Base-by-base conservation (phyloP, 2,329 filamentous ascomycete species). In the Nigrospora osmanthi region DNA sequence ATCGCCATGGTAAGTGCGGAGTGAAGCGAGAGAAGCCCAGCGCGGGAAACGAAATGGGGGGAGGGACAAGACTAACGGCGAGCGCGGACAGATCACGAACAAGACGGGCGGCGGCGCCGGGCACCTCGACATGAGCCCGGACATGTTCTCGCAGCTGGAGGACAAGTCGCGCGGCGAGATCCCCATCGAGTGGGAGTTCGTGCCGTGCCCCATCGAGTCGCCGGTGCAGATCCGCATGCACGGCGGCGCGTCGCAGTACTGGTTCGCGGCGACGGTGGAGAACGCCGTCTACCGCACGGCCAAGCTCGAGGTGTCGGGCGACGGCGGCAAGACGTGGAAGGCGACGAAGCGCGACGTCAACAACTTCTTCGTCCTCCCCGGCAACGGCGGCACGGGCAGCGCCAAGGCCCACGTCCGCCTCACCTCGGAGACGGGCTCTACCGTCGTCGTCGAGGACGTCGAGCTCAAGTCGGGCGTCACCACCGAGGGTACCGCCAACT, bases 231-330 rank as follows among this genome's bases (percentile, higher is more conserved):
- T 52, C 14, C 50, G 49, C 35, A 48, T 52, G 35, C 50, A 52
- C 42, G 35, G 38, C 34, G 50, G 49, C 36, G 40, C 50, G 12
- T 51, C 45, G 31, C 42, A 49, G 43, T 51, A 45, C 38, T 51
- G 50, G 50, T 52, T 52, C 23, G 50, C 50, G 6, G 45, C 46
- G 42, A 52, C 47, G n/a, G 43, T 52, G 12, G 49, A 52, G 47
- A 52, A 52, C 39, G 50, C 44, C 23, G 40, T 46, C 3, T 47
- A 51, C 44, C 49, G 50, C 39, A 52, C 49, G 35, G 40, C 47
- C 13, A 49, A 49, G 47, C 23, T 51, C 17, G 47, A 47, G 35
- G 9, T 59, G 33, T 42, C 40, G 19, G 5, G 23, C 3, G 40
- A 42, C 40, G 6, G 16, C 17, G 40, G 40, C 19, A 23, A 17